Evolutionary conservation across 177 flowering plant species (phyloP).

Genomic region (Telopea speciosissima): DNA sequence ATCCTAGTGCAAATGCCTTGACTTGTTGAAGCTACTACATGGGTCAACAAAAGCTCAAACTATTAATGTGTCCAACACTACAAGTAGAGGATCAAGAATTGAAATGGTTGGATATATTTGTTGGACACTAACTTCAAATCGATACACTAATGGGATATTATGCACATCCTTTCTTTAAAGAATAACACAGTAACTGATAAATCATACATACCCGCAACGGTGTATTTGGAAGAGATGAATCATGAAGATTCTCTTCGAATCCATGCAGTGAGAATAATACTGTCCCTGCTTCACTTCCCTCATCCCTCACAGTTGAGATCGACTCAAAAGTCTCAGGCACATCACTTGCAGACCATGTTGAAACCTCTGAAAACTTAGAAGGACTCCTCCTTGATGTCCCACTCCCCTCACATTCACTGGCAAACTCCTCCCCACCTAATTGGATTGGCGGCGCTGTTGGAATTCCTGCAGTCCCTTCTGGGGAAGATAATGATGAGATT

Average conservation of each 20-base stretch:
- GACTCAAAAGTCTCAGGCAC: conserved; percentile 15
- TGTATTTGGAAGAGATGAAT: conserved; percentile 32
- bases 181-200: not conserved
- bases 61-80: too few species aligned
- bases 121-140: too few species aligned
- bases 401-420: conserved; percentile 21
- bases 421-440: conserved; percentile 18
- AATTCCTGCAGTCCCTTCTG: conserved; percentile 12
- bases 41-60: not conserved
- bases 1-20: not conserved
- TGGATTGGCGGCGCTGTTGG: conserved; percentile 18
- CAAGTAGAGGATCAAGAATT: too few species aligned
- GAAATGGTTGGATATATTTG: too few species aligned
- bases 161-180: not conserved
- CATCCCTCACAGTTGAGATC: conserved; percentile 13
- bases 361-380: conserved; percentile 22
- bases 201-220: conserved; percentile 27
- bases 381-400: conserved; percentile 19
- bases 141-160: not conserved
- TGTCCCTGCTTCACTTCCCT: conserved; percentile 18
- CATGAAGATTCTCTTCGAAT: conserved; percentile 13
- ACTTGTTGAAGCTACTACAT: too few species aligned
- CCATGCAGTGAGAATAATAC: conserved; percentile 7
- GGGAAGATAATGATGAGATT: conserved; percentile 8
- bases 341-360: conserved; percentile 34